Percentiles rank a stretch among this genome's conserved stretches.
Evolutionary conservation across 305 asterid species (phyloP).

Genomic region (Euphrasia arctica): DNA sequence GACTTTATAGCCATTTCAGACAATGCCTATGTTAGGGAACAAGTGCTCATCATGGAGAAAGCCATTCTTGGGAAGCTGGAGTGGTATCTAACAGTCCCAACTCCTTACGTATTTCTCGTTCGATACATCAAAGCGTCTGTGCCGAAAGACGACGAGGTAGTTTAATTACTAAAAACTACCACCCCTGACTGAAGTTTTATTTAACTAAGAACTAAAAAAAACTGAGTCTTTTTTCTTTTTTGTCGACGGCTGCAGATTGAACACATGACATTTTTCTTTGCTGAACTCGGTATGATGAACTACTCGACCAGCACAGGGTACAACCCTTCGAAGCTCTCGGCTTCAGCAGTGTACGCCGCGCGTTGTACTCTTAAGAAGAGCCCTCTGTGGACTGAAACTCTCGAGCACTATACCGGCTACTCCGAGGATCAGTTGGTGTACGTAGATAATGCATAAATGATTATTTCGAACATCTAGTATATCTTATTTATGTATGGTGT

Average conservation of each 20-base stretch:
- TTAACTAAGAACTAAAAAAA: no score
- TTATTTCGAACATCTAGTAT: no score
- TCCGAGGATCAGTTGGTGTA: constrained; percentile 53
- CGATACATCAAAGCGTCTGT: constrained; percentile 66
- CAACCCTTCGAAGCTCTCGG: constrained; percentile 66
- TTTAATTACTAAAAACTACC: not conserved
- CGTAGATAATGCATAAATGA: not conserved
- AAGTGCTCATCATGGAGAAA: constrained; percentile 71
- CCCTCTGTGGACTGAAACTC: constrained; percentile 61
- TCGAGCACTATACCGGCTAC: constrained; percentile 64
- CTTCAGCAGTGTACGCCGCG: constrained; percentile 73
- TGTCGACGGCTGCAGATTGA: constrained; percentile 40
- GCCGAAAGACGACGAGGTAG: constrained; percentile 51
- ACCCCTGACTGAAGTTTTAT: not conserved
- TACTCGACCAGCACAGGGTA: constrained; percentile 38
- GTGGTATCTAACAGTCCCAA: constrained; percentile 80
- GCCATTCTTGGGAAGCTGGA: constrained; percentile 62
- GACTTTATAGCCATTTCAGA: constrained; percentile 70
- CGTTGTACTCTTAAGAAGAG: constrained; percentile 54
- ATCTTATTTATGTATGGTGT: no score
- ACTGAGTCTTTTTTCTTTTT: not conserved
- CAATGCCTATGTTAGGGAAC: constrained; percentile 57
- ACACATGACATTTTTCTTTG: constrained; percentile 55
- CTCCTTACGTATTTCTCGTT: constrained; percentile 70
- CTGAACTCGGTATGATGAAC: constrained; percentile 66